Evolutionary conservation across 495 filamentous ascomycete genomes (phyloP).

Genomic region (Neurospora tetraspora): DNA sequence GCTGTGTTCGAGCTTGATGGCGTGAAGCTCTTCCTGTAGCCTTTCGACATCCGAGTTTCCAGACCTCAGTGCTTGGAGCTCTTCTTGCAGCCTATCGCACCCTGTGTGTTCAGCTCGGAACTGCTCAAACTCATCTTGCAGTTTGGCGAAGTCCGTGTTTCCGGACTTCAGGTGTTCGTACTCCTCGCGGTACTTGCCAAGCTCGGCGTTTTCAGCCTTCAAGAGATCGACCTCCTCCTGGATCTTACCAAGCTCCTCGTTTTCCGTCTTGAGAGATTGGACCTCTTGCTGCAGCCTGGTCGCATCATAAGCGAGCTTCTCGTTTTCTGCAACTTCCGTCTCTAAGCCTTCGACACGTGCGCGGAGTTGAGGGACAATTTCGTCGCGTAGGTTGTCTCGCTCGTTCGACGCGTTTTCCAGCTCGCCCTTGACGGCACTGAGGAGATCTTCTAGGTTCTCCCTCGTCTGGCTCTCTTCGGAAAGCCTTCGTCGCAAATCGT

Average conservation of each 20-base stretch:
- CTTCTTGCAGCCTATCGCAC: not conserved
- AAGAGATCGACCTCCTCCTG: conserved; percentile 1
- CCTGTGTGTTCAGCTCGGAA: conserved; percentile 1
- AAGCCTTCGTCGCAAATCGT: conserved; percentile 71
- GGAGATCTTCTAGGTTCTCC: conserved; percentile 86
- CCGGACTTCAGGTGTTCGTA: conserved; percentile 25
- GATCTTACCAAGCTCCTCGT: conserved; percentile 20
- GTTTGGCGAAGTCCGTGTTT: conserved; percentile 30
- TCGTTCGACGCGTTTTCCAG: conserved; percentile 76
- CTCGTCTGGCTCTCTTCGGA: conserved; percentile 80
- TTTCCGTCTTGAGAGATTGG: conserved; percentile 57
- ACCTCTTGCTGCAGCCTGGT: conserved; percentile 74
- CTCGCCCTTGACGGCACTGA: conserved; percentile 73
- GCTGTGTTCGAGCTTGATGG: not conserved
- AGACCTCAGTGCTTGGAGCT: not conserved
- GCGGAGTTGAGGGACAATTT: conserved; percentile 64
- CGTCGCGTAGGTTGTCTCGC: conserved; percentile 82
- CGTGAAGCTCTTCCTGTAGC: not conserved
- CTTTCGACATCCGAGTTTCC: not conserved
- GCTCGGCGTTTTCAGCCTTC: conserved; percentile 1
- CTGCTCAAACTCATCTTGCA: conserved; percentile 1
- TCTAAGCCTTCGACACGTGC: conserved; percentile 71
- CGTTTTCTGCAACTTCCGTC: conserved; percentile 52
- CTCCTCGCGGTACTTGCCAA: not conserved
- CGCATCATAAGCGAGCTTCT: conserved; percentile 63